Evolutionary conservation across 768 basidiomycete species (phyloP).

Genomic region (Podaxis sp.): DNA sequence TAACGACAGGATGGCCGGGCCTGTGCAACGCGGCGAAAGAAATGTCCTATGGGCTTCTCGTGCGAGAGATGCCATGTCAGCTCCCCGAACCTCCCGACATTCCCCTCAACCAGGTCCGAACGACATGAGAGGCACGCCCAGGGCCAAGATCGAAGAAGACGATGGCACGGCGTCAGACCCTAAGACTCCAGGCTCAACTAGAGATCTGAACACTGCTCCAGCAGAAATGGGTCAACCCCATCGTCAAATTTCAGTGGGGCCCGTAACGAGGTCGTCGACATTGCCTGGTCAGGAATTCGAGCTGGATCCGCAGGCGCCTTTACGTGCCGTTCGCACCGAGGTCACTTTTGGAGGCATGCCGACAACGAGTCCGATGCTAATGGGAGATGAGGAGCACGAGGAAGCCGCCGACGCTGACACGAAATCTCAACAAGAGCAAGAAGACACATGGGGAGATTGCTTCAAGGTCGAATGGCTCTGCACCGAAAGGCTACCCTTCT

Average conservation of each 20-base stretch:
- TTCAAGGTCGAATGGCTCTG: constrained; percentile 86
- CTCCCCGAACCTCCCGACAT: not conserved
- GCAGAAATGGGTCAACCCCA: constrained; percentile 41
- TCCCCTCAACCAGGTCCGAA: constrained; percentile 24
- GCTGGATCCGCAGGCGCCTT: constrained; percentile 39
- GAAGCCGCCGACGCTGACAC: constrained; percentile 22
- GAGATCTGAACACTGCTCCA: constrained; percentile 43
- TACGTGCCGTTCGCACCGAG: constrained; percentile 28
- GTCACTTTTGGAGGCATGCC: not conserved
- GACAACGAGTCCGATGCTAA: not conserved
- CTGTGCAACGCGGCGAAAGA: constrained; percentile 50
- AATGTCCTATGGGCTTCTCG: constrained; percentile 57
- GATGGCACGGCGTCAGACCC: not conserved
- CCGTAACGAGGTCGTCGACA: not conserved
- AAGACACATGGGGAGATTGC: constrained; percentile 61
- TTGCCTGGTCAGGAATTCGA: constrained; percentile 25
- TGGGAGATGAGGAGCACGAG: constrained; percentile 17
- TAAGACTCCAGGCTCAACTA: not conserved
- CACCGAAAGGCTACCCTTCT: constrained; percentile 70
- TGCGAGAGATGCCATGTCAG: not conserved
- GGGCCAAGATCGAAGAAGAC: constrained; percentile 30
- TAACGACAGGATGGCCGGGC: constrained; percentile 62
- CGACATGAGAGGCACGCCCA: constrained; percentile 18
- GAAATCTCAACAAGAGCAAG: constrained; percentile 14
- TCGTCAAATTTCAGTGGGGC: constrained; percentile 26